Base-by-base conservation (phyloP, 164 flowering plant genomes). In the Akebia trifoliata region DNA sequence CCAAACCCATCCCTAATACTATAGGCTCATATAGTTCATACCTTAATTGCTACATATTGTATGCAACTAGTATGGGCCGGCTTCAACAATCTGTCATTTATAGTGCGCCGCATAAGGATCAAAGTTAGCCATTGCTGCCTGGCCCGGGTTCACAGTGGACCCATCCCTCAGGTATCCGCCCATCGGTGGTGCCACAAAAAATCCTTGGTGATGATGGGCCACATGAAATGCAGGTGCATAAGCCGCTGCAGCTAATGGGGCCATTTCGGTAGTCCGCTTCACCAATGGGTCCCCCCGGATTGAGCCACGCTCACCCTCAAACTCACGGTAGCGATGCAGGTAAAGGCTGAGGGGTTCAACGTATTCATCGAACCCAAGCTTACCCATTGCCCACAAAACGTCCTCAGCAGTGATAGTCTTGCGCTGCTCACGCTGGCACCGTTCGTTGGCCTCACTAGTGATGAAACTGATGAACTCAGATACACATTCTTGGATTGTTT, bases 401-500 rank as follows among this genome's bases (percentile, higher is more conserved):
- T 90, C 97, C 57, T 87, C 97, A 0, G 97, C 97, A 0, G 95
- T 90, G 60, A 90, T 80, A 28, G 97, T 90, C 83, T 90, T 90
- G 39, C 97, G 77, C 72, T 90, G 95, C 79, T 90, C 97, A 1
- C 77, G 69, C 62, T 87, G 95, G 84, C 97, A 90, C 5, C 97
- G 69, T 28, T 86, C 92, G 47, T 90, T 90, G 43, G 97, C 97
- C 37, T 90, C 97, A 25, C 97, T 78, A 0, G 97, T 90, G 45
- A 90, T 72, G 84, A 90, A 86, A 70, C 94, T 81, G 46, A 90
- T 89, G 82, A 67, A 86, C 84, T 90, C 97, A 2, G 97, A 90
- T 0, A 90, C 97, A 29, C 97, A 86, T 47, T 90, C 97, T 58
- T 90, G 97, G 54, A 85, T 83, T 0, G 92, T 86, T 46, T 86